Evolutionary conservation across 306 rosid genomes (phyloP), one percentile per base, ranked within the genome.

Genomic region (Cucumis melo): DNA sequence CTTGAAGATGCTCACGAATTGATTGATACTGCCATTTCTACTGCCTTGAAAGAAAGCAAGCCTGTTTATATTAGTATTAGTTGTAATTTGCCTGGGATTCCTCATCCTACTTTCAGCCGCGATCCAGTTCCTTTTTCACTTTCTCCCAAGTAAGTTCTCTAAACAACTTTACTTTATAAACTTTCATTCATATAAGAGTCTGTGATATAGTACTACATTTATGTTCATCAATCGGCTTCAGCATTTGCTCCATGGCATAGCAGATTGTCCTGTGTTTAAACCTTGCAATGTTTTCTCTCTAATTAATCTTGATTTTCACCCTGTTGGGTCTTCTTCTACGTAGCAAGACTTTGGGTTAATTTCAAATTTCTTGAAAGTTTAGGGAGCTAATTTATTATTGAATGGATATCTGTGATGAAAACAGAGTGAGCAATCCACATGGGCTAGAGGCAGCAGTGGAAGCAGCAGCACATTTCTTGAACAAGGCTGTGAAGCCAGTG

Each of bases 401-500:
- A 59, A 41, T 24, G 73, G 55, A 73, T 46, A 29, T 55, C 19
- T 23, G 54, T 46, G 42, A 29, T 72, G 27, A 14, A 21, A 3
- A 70, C 82, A 89, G 91, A 79, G 23, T 82, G 86, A 89, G 87
- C 53, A 89, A 89, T 82, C 42, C 57, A 58, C 12, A 66, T 62
- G 93, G 91, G 12, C 81, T 89, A 78, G 84, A 89, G 38, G 88
- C 89, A 63, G 91, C 91, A 20, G 91, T 89, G 74, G 93, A 87
- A 54, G 91, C 87, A 27, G 86, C 93, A 1, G 89, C 83, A 42
- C 85, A 75, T 24, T 87, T 89, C 54, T 76, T 89, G 78, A 87
- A 87, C 84, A 89, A 89, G 78, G 93, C 91, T 10, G 93, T 89
- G 60, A 89, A 89, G 41, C 93, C 93, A n/a, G 93, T 87, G 2